A percentile compares a stretch with the other conserved stretches of the same genome.
Evolutionary conservation across 495 filamentous ascomycete species (phyloP).

Genomic region (Neurospora intermedia): DNA sequence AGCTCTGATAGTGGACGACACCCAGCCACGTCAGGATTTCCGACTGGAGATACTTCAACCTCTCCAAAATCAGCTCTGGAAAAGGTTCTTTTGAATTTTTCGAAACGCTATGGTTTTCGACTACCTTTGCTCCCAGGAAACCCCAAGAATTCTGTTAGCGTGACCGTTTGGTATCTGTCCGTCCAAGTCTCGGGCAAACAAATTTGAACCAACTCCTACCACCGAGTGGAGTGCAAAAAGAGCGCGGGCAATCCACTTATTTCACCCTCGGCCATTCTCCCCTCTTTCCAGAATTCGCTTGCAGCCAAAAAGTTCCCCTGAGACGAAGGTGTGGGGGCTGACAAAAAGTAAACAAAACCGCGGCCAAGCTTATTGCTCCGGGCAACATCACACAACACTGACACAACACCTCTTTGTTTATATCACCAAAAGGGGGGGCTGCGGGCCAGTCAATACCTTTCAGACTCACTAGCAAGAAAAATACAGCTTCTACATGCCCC

Average conservation of each 20-base stretch:
- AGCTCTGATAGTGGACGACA: constrained; percentile 12
- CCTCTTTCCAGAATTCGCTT: background rate
- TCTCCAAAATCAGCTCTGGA: background rate
- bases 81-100: background rate
- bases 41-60: background rate
- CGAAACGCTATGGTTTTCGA: background rate
- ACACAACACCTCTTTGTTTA: background rate
- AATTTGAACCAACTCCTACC: background rate
- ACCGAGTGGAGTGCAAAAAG: background rate
- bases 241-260: background rate
- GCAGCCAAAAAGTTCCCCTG: background rate
- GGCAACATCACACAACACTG: background rate
- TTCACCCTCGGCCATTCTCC: background rate
- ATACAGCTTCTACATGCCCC: background rate
- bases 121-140: background rate
- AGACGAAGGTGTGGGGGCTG: background rate
- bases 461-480: background rate
- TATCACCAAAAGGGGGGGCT: background rate
- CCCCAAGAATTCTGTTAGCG: background rate
- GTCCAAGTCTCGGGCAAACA: background rate
- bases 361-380: background rate
- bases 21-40: background rate
- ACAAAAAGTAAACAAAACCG: background rate
- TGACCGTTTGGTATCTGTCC: background rate
- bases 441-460: background rate